These are phyloP conservation scores for Talaromyces proteolyticus DNA, from an alignment of 495 filamentous ascomycete genomes.

Conservation along the genomic window DNA sequence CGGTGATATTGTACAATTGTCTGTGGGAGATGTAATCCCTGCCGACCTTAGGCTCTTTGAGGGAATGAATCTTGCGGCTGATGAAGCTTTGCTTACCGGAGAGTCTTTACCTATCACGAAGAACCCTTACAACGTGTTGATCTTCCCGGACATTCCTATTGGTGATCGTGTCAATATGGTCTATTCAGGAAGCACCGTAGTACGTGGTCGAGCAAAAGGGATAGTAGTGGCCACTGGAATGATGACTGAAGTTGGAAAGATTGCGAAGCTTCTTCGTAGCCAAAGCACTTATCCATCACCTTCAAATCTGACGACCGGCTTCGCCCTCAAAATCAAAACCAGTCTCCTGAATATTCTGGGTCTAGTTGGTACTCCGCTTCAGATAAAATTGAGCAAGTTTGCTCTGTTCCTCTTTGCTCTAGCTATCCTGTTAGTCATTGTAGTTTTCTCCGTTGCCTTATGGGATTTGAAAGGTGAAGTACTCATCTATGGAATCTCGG, in stretches of 20 bases:
- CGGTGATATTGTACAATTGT: conserved; percentile 69
- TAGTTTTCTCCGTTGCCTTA: conserved; percentile 57
- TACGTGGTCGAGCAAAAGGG: conserved; percentile 78
- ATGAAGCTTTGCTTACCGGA: conserved; percentile 68
- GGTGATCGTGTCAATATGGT: conserved; percentile 67
- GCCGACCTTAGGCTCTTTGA: conserved; percentile 54
- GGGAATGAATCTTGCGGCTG: conserved; percentile 60
- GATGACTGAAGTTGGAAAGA: conserved; percentile 65
- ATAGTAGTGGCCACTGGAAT: conserved; percentile 71
- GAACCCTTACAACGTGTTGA: too few relatives aligned
- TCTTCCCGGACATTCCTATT: conserved; percentile 58
- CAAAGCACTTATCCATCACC: too few relatives aligned
- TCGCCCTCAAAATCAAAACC: too few relatives aligned
- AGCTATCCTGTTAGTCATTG: conserved; percentile 64
- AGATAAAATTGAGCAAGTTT: conserved; percentile 64
- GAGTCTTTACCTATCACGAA: conserved; percentile 70
- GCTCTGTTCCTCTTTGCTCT: conserved; percentile 63
- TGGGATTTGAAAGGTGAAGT: conserved; percentile 56
- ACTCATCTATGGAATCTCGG: conserved; percentile 68
- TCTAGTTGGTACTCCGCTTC: conserved; percentile 64
- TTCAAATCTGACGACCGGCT: too few relatives aligned
- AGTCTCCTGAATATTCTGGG: too few relatives aligned
- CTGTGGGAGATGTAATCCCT: conserved; percentile 72
- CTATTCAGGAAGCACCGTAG: conserved; percentile 78
- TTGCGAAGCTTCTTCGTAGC: too few relatives aligned